Evolutionary conservation across 108 stramenopile species (phyloP).

Genomic region (Nitzschia palea): DNA sequence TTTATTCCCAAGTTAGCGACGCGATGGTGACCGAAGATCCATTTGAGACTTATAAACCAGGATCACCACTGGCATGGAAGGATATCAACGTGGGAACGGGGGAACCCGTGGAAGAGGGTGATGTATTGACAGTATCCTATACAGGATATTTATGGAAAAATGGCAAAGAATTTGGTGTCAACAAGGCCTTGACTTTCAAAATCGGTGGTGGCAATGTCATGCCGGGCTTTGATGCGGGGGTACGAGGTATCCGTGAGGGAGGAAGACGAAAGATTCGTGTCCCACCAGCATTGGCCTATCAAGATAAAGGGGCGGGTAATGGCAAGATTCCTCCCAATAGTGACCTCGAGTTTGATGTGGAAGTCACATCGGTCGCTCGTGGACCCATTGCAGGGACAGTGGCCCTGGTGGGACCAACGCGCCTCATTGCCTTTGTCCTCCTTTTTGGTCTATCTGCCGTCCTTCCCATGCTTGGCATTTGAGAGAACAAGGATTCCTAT

Average conservation of each 20-base stretch:
- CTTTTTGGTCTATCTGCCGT: not conserved
- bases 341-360: not conserved
- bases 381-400: not conserved
- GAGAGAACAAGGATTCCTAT: not conserved
- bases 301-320: not conserved
- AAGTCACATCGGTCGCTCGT: not conserved
- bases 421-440: not conserved
- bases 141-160: not conserved
- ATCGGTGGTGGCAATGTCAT: conserved; percentile 1
- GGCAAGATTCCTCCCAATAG: not conserved
- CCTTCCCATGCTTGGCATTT: not conserved
- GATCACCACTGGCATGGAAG: not conserved
- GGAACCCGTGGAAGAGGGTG: not conserved
- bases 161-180: not conserved
- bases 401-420: not conserved
- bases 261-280: not conserved
- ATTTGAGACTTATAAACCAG: not conserved
- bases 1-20: too few species aligned
- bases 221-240: conserved; percentile 1
- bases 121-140: not conserved
- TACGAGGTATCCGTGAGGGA: not conserved
- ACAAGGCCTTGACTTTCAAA: conserved; percentile 1
- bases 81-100: not conserved
- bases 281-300: not conserved
- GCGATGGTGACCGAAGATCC: not conserved